Evolutionary conservation across 2,329 filamentous ascomycete genomes (phyloP), one percentile per base, ranked within the genome.

Genomic region (Botrytis fragariae): DNA sequence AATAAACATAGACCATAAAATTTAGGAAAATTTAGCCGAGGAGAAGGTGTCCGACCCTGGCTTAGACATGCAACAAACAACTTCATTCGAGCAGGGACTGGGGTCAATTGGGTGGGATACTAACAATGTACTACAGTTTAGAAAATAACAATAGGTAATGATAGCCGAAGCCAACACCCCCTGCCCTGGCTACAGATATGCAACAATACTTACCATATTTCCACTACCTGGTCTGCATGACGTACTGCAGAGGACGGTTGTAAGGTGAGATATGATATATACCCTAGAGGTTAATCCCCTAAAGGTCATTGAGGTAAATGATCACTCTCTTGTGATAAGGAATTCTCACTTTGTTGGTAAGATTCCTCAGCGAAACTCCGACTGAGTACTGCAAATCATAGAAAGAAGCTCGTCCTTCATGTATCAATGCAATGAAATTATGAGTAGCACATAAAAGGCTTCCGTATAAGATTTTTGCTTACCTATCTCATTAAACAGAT

Each of bases 221-320:
- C 90, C 75, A 86, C 85, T 64, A 18, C n/a, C 6, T 57, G 6
- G 14, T 16, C 51, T 57, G 12, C 5, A 57, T 29, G 51, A 29
- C 6, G 51, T 9, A 18, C n/a, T 29, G n/a, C 14, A 57, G n/a
- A 29, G n/a, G 6, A 57, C 16, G 3, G 8, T 16, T 29, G 14
- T 29, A 29, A 57, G 51, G 51, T 29, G 51, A 57, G 51, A 5
- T 29, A 18, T 29, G n/a, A 18, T 16, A 18, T 3, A n/a, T n/a
- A n/a, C n/a, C n/a, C n/a, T n/a, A n/a, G n/a, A n/a, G n/a, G n/a
- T n/a, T n/a, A n/a, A n/a, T n/a, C n/a, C n/a, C n/a, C n/a, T 57
- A 16, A 57, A 16, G 51, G 18, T 9, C 14, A 9, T 16, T 57
- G 51, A 8, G n/a, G 14, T 57, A 57, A 3, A 29, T 18, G 1